phyloP scores from a whole-genome alignment of 129 eudicot genomes.

The Mikania micrantha region DNA sequence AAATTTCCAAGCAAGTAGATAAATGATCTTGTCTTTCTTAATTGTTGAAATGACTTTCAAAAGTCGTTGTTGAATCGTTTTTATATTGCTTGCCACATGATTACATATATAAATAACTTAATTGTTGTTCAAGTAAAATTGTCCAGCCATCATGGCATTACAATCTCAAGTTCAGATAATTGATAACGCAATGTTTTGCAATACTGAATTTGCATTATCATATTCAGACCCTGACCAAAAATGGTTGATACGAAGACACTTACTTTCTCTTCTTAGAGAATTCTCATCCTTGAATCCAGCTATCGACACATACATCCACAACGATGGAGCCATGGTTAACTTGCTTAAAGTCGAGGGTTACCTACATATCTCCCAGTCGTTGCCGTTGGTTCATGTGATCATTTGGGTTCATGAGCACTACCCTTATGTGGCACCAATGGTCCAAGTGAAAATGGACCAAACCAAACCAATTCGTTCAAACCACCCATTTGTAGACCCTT shows the following conservation, averaged over 20 bases:
- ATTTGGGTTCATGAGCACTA: slow-evolving; percentile 64
- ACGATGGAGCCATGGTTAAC: slow-evolving; percentile 44
- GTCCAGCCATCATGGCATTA: slow-evolving; percentile 28
- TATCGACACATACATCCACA: slow-evolving; percentile 30
- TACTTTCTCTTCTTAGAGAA: slow-evolving; percentile 38
- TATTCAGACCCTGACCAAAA: slow-evolving; percentile 57
- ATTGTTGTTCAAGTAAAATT: background rate
- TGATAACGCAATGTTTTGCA: slow-evolving; percentile 49
- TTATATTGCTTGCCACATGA: too few species aligned
- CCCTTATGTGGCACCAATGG: slow-evolving; percentile 48
- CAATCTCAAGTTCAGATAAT: slow-evolving; percentile 39
- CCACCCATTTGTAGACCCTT: slow-evolving; percentile 54
- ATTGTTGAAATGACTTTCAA: slow-evolving; percentile 10
- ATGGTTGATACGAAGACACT: slow-evolving; percentile 58
- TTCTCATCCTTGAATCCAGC: slow-evolving; percentile 39
- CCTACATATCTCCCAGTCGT: slow-evolving; percentile 23
- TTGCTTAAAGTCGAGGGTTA: slow-evolving; percentile 42
- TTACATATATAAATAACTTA: background rate
- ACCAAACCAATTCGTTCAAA: slow-evolving; percentile 20
- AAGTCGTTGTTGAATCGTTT: slow-evolving; percentile 13
- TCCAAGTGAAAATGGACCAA: slow-evolving; percentile 28
- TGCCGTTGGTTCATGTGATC: slow-evolving; percentile 28
- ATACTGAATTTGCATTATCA: slow-evolving; percentile 27
- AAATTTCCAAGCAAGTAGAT: slow-evolving; percentile 28
- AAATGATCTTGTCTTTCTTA: slow-evolving; percentile 5